Evolutionary conservation across 179 eudicot genomes (phyloP).

Genomic region (Beta lomatogona): DNA sequence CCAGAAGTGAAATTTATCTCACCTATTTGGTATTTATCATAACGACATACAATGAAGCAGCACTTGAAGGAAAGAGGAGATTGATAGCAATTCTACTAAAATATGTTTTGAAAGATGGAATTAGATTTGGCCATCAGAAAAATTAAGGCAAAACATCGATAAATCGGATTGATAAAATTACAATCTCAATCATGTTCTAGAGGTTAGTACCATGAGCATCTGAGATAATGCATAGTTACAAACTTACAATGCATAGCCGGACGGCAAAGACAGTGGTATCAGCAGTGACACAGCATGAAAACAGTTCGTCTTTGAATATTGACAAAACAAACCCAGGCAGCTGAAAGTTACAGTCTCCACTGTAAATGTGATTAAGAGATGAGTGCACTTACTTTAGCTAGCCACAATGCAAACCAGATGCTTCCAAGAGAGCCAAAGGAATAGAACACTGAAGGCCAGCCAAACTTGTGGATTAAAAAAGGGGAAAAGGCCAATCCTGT

Average conservation of each 20-base stretch:
- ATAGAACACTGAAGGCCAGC: conserved; percentile 95
- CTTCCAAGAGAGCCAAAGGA: conserved; percentile 94
- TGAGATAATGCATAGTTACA: neutral
- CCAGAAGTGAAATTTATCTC: neutral
- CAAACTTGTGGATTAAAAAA: conserved; percentile 71
- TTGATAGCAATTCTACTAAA: neutral
- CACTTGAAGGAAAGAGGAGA: neutral
- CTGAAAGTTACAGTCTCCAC: neutral
- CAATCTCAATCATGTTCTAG: neutral
- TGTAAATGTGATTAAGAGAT: neutral
- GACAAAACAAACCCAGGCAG: neutral
- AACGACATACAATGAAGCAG: neutral
- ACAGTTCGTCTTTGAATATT: neutral
- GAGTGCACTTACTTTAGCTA: conserved; percentile 56
- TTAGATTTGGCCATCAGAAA: neutral
- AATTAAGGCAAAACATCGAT: neutral
- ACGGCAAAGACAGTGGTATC: neutral
- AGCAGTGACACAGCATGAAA: neutral
- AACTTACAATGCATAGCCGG: neutral
- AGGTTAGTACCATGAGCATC: neutral
- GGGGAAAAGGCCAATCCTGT: conserved; percentile 95
- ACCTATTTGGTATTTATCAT: neutral
- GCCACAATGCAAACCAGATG: conserved; percentile 88
- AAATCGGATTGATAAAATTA: neutral
- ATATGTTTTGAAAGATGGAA: neutral